Conservation (phyloP, 257 asterid species). For the Cinchona pubescens region DNA sequence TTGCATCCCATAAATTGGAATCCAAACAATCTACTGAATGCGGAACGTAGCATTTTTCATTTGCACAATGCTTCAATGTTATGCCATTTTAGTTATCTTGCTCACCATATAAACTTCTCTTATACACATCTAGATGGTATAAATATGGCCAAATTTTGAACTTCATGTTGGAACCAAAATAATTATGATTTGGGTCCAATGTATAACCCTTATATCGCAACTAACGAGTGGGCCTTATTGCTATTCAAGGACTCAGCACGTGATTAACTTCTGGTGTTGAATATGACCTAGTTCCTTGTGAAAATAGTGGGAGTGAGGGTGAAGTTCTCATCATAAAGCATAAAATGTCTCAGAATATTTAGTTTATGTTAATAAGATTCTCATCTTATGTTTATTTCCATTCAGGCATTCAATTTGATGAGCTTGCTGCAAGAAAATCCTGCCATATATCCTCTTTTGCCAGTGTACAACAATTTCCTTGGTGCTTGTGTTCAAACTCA, state of each 20-base stretch:
- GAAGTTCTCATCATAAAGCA: background rate
- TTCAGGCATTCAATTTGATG: constrained; percentile 65
- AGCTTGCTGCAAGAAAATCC: constrained; percentile 44
- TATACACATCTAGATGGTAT: background rate
- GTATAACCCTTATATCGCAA: background rate
- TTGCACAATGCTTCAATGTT: background rate
- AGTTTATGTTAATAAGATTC: constrained; percentile 12
- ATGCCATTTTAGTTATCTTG: background rate
- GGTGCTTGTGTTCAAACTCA: constrained; percentile 49
- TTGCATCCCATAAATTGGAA: background rate
- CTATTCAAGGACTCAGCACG: background rate
- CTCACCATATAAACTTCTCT: background rate
- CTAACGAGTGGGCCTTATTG: background rate
- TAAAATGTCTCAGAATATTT: background rate
- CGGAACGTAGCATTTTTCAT: background rate
- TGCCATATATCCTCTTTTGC: constrained; percentile 51
- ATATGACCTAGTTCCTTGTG: background rate
- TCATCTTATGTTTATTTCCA: constrained; percentile 19
- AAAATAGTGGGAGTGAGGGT: background rate
- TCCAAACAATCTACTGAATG: background rate
- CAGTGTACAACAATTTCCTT: constrained; percentile 56
- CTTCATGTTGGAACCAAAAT: background rate
- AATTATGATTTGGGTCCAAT: background rate
- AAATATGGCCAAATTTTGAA: background rate
- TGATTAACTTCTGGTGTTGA: background rate